A percentile compares a stretch with the other conserved stretches of the same genome.
phyloP scores from a whole-genome alignment of 2,329 filamentous ascomycete species.

The Onygena corvina region DNA sequence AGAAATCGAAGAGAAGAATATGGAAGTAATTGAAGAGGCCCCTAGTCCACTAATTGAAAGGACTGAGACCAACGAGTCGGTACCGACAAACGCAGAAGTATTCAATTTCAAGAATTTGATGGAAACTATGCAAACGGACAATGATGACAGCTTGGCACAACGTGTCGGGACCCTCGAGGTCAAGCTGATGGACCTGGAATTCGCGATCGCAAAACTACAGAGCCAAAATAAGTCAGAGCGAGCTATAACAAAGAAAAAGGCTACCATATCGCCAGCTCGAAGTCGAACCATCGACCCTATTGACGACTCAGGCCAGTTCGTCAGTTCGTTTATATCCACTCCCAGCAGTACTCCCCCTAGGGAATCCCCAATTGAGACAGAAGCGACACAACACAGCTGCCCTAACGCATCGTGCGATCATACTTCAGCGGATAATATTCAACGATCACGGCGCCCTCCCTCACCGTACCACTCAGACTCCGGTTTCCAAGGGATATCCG shows the following conservation, averaged over 20 bases:
- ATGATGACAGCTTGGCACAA: slow-evolving; percentile 33
- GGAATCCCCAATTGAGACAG: slow-evolving; percentile 19
- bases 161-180: slow-evolving; percentile 40
- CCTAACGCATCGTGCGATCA: slow-evolving; percentile 19
- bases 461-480: slow-evolving; percentile 24
- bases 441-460: slow-evolving; percentile 21
- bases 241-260: neutral
- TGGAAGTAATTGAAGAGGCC: neutral
- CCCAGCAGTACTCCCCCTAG: slow-evolving; percentile 12
- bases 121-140: slow-evolving; percentile 31
- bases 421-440: slow-evolving; percentile 20
- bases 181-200: slow-evolving; percentile 40
- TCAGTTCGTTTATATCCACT: slow-evolving; percentile 12
- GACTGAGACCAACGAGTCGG: neutral
- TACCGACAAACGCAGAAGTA: slow-evolving; percentile 10
- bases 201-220: slow-evolving; percentile 39
- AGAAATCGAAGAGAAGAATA: neutral
- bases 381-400: slow-evolving; percentile 26
- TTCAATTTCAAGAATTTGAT: slow-evolving; percentile 31
- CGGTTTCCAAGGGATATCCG: slow-evolving; percentile 29
- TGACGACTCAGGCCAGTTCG: slow-evolving; percentile 6
- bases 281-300: neutral
- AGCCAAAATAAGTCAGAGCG: neutral
- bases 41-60: neutral
- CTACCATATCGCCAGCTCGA: neutral